Conservation (phyloP, 2,329 filamentous ascomycete species). For the Blastomyces percursus region DNA sequence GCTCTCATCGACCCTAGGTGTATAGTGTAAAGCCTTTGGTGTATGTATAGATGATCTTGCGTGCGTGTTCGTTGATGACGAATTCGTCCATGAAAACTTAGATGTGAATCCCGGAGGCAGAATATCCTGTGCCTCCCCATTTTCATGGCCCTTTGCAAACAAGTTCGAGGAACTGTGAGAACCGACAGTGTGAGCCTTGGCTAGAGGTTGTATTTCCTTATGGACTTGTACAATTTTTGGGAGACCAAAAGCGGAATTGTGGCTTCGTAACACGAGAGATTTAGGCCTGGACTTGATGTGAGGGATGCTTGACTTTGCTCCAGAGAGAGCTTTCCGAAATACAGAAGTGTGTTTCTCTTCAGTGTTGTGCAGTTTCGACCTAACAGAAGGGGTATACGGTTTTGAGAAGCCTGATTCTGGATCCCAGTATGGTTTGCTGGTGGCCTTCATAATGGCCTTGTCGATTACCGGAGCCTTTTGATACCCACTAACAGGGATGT, state of each 20-base stretch:
- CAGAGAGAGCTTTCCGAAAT: conserved; percentile 7
- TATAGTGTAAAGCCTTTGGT: not conserved
- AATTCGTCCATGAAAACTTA: conserved; percentile 13
- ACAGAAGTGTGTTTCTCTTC: conserved; percentile 6
- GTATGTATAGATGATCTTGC: conserved; percentile 2
- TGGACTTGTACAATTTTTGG: not conserved
- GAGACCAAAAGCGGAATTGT: not conserved
- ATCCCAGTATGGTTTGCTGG: conserved; percentile 8
- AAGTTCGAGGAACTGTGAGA: not conserved
- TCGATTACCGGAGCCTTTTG: not conserved
- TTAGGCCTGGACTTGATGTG: conserved; percentile 6
- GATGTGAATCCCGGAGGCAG: conserved; percentile 1
- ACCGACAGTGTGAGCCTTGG: not conserved
- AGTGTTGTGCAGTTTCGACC: conserved; percentile 1
- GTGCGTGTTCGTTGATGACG: conserved; percentile 6
- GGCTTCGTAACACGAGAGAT: not conserved
- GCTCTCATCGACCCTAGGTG: not conserved
- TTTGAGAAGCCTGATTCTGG: conserved; percentile 12
- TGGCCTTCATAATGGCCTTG: not conserved
- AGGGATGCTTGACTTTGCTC: conserved; percentile 2
- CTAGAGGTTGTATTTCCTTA: conserved; percentile 1
- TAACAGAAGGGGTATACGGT: conserved; percentile 9
- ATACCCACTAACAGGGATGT: not conserved
- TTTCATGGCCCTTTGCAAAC: not conserved
- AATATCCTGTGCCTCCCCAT: not conserved